These are phyloP conservation scores for Neurospora tetraspora DNA, from an alignment of 495 filamentous ascomycete genomes.

Conservation along the genomic window DNA sequence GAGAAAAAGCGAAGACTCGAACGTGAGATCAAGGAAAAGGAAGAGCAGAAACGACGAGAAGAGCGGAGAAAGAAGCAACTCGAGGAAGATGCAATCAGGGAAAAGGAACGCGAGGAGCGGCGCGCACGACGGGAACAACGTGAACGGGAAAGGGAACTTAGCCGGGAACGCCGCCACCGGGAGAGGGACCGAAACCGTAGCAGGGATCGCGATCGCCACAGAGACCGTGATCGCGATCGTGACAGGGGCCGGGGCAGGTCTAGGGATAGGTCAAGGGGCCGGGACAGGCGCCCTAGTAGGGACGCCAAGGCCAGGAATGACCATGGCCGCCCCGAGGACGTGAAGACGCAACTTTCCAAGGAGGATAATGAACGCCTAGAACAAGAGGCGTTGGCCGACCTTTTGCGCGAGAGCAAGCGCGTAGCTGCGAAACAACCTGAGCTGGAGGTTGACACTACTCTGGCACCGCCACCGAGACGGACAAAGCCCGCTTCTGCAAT, in stretches of 20 bases:
- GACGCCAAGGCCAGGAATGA: slow-evolving; percentile 10
- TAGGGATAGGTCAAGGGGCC: slow-evolving; percentile 11
- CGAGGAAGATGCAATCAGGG: slow-evolving; percentile 50
- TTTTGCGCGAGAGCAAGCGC: slow-evolving; percentile 44
- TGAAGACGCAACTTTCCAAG: slow-evolving; percentile 40
- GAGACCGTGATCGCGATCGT: slow-evolving; percentile 21
- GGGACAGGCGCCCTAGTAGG: slow-evolving; percentile 18
- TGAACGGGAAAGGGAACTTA: slow-evolving; percentile 45
- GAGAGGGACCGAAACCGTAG: slow-evolving; percentile 27
- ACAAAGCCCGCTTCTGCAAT: slow-evolving; percentile 45
- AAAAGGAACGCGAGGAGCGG: slow-evolving; percentile 45
- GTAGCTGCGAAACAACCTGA: slow-evolving; percentile 35
- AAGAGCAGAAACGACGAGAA: slow-evolving; percentile 43
- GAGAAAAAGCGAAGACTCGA: slow-evolving; percentile 56
- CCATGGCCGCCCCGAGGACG: slow-evolving; percentile 23
- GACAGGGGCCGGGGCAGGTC: slow-evolving; percentile 25
- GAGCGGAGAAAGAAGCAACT: slow-evolving; percentile 45
- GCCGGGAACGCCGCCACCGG: slow-evolving; percentile 48
- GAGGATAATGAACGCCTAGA: slow-evolving; percentile 45
- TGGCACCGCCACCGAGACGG: slow-evolving; percentile 44
- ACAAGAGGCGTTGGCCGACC: slow-evolving; percentile 42
- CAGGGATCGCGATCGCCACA: slow-evolving; percentile 22
- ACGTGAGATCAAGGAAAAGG: slow-evolving; percentile 55
- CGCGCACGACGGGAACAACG: slow-evolving; percentile 49
- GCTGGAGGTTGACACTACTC: slow-evolving; percentile 41